These are phyloP conservation scores for Penicillium sp. DNA, from an alignment of 2,329 filamentous ascomycete genomes.

Conservation along the genomic window DNA sequence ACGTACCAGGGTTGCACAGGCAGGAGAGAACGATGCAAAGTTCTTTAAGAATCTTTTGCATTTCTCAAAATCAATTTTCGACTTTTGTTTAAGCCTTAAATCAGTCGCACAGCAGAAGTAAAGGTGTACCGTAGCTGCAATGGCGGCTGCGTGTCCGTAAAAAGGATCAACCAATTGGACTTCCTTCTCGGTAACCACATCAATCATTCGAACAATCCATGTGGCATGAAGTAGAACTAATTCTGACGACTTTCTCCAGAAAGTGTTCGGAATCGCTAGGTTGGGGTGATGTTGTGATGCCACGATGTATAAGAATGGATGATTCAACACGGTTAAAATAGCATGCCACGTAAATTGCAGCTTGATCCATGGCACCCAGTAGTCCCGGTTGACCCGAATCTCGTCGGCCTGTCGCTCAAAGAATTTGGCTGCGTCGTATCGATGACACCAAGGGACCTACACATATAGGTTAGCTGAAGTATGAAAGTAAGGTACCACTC, in stretches of 20 bases:
- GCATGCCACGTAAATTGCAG: constrained; percentile 55
- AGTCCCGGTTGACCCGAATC: constrained; percentile 45
- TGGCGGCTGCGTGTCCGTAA: constrained; percentile 52
- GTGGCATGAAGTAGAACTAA: constrained; percentile 53
- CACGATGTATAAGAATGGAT: constrained; percentile 55
- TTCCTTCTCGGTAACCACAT: constrained; percentile 54
- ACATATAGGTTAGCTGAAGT: background rate
- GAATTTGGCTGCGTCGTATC: constrained; percentile 54
- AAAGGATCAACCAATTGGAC: constrained; percentile 52
- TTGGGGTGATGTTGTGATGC: constrained; percentile 54
- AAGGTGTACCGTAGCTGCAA: constrained; percentile 54
- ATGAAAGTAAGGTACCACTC: background rate
- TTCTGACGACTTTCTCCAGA: constrained; percentile 54
- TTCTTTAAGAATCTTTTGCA: constrained; percentile 51
- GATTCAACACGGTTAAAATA: constrained; percentile 53
- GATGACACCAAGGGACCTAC: constrained; percentile 48
- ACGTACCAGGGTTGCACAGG: constrained; percentile 48
- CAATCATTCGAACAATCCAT: constrained; percentile 56
- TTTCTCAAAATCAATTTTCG: constrained; percentile 53
- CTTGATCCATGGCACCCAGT: constrained; percentile 56
- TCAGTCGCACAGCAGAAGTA: constrained; percentile 55
- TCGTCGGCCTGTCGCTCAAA: constrained; percentile 51
- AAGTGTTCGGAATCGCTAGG: constrained; percentile 53
- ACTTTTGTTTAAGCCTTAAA: constrained; percentile 50
- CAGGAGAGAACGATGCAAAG: constrained; percentile 49